Conservation (phyloP, 2,329 filamentous ascomycete species). For the Clonostachys sp. region DNA sequence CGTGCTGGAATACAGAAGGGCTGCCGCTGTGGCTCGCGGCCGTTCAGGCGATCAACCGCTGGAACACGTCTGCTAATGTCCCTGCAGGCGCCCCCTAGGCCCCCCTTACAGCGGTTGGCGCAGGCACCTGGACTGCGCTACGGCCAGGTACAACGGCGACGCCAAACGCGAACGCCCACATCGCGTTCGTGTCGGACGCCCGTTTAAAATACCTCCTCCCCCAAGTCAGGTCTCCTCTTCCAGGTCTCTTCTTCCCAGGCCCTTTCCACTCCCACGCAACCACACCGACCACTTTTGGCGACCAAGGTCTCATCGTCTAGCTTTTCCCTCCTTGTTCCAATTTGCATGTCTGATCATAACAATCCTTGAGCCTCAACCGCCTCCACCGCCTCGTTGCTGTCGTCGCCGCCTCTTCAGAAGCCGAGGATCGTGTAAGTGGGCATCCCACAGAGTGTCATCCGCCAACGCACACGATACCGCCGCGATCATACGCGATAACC, state of each 20-base stretch:
- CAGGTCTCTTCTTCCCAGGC: conserved; percentile 1
- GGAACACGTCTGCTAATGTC: no score
- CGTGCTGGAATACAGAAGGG: no score
- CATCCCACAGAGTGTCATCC: no score
- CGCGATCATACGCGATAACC: neutral
- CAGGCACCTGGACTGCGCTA: neutral
- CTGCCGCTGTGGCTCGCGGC: no score
- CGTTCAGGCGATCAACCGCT: neutral
- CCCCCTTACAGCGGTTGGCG: no score
- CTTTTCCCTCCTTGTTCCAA: neutral
- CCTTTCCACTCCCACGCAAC: neutral
- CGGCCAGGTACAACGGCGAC: neutral
- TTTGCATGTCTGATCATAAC: neutral
- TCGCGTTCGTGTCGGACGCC: conserved; percentile 8
- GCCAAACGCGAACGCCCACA: conserved; percentile 6
- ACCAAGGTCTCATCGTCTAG: neutral
- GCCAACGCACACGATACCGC: no score
- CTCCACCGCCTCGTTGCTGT: neutral
- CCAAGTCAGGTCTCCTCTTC: neutral
- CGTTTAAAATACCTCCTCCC: conserved; percentile 11
- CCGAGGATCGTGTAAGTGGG: conserved; percentile 2
- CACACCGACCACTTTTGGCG: neutral
- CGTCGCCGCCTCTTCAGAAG: no score
- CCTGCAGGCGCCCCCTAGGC: no score
- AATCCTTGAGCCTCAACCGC: neutral